Evolutionary conservation across 2,329 filamentous ascomycete species (phyloP).

Genomic region (Beauveria pseudobassiana): DNA sequence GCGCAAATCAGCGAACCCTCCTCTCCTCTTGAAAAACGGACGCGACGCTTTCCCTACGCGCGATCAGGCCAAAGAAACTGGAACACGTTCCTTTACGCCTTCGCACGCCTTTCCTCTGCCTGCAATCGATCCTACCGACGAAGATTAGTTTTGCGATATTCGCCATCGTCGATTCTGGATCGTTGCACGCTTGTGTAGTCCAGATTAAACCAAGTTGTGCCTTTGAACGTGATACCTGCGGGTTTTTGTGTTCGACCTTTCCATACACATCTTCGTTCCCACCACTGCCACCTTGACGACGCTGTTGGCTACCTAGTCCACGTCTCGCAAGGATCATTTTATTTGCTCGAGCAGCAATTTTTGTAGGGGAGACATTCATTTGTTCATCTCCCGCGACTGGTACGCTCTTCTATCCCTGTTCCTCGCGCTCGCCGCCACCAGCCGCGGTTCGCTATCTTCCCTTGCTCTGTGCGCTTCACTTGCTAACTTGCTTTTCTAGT

Average conservation of each 20-base stretch:
- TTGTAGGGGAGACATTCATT: constrained; percentile 89
- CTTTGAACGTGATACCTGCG: constrained; percentile 23
- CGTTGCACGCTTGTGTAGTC: constrained; percentile 18
- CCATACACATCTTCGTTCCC: background rate
- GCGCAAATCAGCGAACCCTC: constrained; percentile 9
- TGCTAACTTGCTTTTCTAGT: constrained; percentile 26
- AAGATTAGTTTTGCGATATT: constrained; percentile 17
- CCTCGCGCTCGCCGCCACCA: constrained; percentile 11
- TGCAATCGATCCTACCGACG: constrained; percentile 29
- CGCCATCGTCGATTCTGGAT: constrained; percentile 11
- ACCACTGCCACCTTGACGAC: constrained; percentile 12
- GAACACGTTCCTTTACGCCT: constrained; percentile 33
- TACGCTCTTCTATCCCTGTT: constrained; percentile 41
- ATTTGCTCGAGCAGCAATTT: constrained; percentile 27
- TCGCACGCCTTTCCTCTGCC: constrained; percentile 21
- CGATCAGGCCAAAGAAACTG: constrained; percentile 30
- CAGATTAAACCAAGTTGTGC: constrained; percentile 23
- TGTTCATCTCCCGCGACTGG: constrained; percentile 87
- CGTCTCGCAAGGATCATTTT: constrained; percentile 16
- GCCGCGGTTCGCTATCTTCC: background rate
- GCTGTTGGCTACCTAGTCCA: constrained; percentile 16
- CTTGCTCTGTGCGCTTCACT: constrained; percentile 6
- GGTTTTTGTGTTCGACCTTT: constrained; percentile 7
- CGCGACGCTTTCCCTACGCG: constrained; percentile 18
- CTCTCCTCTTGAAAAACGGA: constrained; percentile 14